Conservation (phyloP, 2,329 filamentous ascomycete genomes). For the Cadophora sp. region DNA sequence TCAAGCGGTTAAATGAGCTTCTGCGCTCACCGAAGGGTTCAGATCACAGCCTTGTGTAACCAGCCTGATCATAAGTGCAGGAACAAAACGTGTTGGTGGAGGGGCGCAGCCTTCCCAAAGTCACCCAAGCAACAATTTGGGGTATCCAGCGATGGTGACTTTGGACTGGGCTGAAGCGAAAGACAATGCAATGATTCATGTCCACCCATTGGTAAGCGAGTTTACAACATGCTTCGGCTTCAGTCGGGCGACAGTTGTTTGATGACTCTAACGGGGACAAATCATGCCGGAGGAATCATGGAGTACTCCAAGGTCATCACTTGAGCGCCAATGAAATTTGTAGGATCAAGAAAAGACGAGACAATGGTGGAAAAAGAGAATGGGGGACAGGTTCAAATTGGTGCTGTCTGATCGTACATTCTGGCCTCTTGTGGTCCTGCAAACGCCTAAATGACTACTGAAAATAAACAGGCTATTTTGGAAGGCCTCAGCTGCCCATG, state of each 20-base stretch:
- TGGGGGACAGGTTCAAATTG: not conserved
- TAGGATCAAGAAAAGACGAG: not conserved
- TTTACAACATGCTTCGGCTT: not conserved
- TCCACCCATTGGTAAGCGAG: not conserved
- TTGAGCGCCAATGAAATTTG: not conserved
- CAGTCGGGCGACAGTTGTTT: not conserved
- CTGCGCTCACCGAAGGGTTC: slow-evolving; percentile 1
- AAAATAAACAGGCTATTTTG: not conserved
- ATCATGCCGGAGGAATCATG: not conserved
- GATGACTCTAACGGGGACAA: not conserved
- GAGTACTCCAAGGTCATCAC: too few species aligned
- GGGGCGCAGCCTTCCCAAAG: not conserved
- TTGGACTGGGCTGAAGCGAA: not conserved
- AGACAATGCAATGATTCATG: not conserved
- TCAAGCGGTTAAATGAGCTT: not conserved
- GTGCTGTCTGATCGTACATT: not conserved
- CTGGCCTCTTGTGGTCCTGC: not conserved
- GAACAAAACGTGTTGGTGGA: not conserved
- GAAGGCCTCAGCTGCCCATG: slow-evolving; percentile 50
- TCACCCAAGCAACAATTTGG: not conserved
- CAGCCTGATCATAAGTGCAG: not conserved
- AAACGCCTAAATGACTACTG: not conserved
- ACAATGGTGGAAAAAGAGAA: too few species aligned
- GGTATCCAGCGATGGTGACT: not conserved
- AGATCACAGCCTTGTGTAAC: not conserved